Base-by-base conservation (phyloP, 2,329 filamentous ascomycete genomes). In the Ophiocordyceps camponoti-leonardi region DNA sequence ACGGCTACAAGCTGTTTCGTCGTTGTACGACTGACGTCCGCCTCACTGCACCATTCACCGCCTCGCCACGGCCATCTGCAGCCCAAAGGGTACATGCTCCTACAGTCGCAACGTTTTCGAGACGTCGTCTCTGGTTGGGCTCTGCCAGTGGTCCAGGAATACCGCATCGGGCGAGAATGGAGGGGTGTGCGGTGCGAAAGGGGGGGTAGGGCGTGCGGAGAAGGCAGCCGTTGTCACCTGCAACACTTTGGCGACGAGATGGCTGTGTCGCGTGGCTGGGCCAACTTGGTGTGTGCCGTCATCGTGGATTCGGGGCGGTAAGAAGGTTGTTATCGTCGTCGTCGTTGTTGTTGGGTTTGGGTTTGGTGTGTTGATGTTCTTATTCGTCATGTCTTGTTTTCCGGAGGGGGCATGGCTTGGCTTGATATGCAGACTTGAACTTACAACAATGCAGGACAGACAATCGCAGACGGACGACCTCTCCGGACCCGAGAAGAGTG, bases 31-130 rank as follows among this genome's bases (percentile, higher is more conserved):
- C 39, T 37, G 39, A 42, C 37, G 44, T 45, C 33, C 42, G 46
- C 46, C 46, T 42, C 30, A 45, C 44, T 43, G 40, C 16, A 30
- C 10, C 43, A n/a, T 43, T 45, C 40, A 47, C 46, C 46, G 46
- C 46, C 44, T 47, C 46, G 46, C 41, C 41, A 45, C 41, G 41
- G 18, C 22, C 33, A 8, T 22, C 20, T 33, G 37, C 28, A 39
- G 37, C 42, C 37, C 44, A 39, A 39, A 35, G 31, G 13, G 31
- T 26, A 26, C 23, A 26, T 26, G 23, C 23, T 26, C 23, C 4
- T 26, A 26, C 23, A 26, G 23, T 26, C 23, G 23, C 23, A 35
- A 35, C 7, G 31, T 35, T 35, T 35, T 35, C 11, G 31, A 35
- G 23, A 35, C 16, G 45, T 16, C 45, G 40, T 39, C 22, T 40